phyloP scores from a whole-genome alignment of 148 eudicot species.

The Rhododendron griersonianum region DNA sequence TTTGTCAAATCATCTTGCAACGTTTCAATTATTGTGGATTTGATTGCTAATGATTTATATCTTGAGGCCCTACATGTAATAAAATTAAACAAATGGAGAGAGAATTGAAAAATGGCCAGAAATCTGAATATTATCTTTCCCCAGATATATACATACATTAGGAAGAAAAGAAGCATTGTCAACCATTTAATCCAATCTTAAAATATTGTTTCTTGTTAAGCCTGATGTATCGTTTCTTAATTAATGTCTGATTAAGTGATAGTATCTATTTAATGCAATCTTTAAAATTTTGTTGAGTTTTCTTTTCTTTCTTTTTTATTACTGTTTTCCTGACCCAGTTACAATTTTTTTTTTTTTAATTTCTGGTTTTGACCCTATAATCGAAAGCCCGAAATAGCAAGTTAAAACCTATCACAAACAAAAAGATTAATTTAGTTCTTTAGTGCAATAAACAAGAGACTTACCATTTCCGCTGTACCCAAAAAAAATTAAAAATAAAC shows the following conservation, averaged over 20 bases:
- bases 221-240: background rate
- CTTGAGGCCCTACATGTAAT: background rate
- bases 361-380: background rate
- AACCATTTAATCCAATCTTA: too few species aligned
- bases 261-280: background rate
- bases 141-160: background rate
- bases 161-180: background rate
- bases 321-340: background rate
- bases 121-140: background rate
- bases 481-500: too few species aligned
- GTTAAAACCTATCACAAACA: too few species aligned
- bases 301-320: too few species aligned
- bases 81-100: background rate
- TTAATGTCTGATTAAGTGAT: background rate
- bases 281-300: background rate
- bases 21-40: background rate
- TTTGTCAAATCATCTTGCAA: background rate
- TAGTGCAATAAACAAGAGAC: background rate
- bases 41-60: background rate
- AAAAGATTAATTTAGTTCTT: too few species aligned
- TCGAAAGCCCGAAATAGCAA: background rate
- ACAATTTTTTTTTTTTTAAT: background rate
- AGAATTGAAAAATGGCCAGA: background rate
- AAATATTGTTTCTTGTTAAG: background rate
- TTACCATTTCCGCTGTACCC: too few species aligned